Conservation (phyloP, 2,329 filamentous ascomycete species). For the Pseudohalonectria lignicola region DNA sequence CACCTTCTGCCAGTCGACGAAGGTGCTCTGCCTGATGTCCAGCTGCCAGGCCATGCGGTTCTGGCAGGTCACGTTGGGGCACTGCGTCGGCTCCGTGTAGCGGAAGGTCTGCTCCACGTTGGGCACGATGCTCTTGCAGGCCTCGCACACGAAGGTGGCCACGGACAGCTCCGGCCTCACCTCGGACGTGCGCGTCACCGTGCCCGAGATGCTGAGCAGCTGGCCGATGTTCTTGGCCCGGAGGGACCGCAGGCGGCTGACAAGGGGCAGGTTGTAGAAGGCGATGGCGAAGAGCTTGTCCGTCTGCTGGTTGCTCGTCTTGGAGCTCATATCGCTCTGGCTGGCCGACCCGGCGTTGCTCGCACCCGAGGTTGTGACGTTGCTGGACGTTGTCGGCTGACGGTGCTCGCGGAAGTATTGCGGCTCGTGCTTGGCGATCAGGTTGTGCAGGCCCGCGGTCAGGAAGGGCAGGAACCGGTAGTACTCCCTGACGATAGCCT, state of each 20-base stretch:
- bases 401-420: conserved; percentile 89
- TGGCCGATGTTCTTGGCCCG: conserved; percentile 86
- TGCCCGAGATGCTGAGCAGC: conserved; percentile 90
- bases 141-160: conserved; percentile 86
- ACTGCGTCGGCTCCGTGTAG: conserved; percentile 94
- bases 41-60: conserved; percentile 91
- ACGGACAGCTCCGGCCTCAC: conserved; percentile 87
- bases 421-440: conserved; percentile 90
- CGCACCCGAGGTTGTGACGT: conserved; percentile 55
- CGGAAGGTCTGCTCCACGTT: conserved; percentile 97
- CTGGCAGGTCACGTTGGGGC: conserved; percentile 75
- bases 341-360: conserved; percentile 51
- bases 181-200: conserved; percentile 92
- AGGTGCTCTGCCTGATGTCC: conserved; percentile 95
- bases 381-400: conserved; percentile 62
- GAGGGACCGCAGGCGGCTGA: conserved; percentile 75
- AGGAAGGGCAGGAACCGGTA: conserved; percentile 93
- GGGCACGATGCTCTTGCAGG: conserved; percentile 71
- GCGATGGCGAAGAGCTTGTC: conserved; percentile 92
- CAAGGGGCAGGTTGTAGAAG: conserved; percentile 84
- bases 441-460: conserved; percentile 76
- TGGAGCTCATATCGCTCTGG: conserved; percentile 56
- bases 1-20: conserved; percentile 98
- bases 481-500: conserved; percentile 81
- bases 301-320: conserved; percentile 86